Evolutionary conservation across 2,329 filamentous ascomycete species (phyloP), one percentile per base, ranked within the genome.

Genomic region (Calonectria fujianensis): DNA sequence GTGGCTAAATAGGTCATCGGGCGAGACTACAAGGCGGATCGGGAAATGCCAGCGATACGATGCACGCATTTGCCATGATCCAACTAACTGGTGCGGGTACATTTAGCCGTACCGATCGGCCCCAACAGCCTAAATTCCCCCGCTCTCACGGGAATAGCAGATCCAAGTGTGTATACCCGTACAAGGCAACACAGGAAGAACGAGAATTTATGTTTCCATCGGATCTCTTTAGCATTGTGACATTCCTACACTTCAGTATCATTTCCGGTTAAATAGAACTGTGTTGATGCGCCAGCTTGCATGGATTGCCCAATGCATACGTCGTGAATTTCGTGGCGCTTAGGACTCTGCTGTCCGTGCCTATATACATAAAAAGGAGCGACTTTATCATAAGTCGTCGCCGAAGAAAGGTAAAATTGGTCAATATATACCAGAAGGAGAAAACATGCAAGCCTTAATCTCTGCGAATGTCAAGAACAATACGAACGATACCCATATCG

Each of bases 41-140:
- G 24, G 24, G 24, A 18, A 45, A 32, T 4, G 32, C 6, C 27
- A 13, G 35, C 41, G n/a, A 27, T 27, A n/a, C 11, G 54, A n/a
- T 37, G 32, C 20, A 59, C 8, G 3, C 5, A 10, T 37, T 4
- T 20, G 2, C 14, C 35, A 39, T 39, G n/a, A 61, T 61, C 5
- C 35, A 41, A 20, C 16, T 16, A 3, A 24, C 35, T 41, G 57
- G 27, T 35, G 10, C 45, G 45, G 37, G 16, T 63, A 20, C n/a
- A 63, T 63, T 63, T 63, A 63, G 13, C 57, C 57, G 57, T 14
- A 31, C 35, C 57, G 27, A 63, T 63, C 35, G 32, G 57, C 32
- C 32, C 57, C 16, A 41, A 63, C 24, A 39, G 37, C 14, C 35
- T 41, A 39, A 63, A 37, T 20, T 16, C 14, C 57, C 32, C 37